phyloP scores from a whole-genome alignment of 1,284 basidiomycete genomes.

The Pascua guehoae region DNA sequence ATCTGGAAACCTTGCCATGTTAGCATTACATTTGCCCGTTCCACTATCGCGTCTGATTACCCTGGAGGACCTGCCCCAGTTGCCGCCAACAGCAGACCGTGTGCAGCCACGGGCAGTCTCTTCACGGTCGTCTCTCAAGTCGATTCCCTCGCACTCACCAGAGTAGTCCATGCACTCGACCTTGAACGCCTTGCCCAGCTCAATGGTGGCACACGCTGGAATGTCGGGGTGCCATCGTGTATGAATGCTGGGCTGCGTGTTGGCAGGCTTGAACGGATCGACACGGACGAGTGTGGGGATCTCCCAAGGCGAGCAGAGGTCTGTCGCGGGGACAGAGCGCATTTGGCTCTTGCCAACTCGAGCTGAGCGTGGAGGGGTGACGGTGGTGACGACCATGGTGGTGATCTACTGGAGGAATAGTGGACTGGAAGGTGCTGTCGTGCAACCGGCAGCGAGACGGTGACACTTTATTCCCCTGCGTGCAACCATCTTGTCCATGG shows the following conservation, averaged over 20 bases:
- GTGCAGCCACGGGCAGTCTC: neutral
- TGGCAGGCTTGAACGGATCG: constrained; percentile 28
- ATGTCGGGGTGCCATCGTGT: constrained; percentile 48
- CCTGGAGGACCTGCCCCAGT: too few species aligned
- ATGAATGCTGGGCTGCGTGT: constrained; percentile 28
- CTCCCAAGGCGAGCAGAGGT: constrained; percentile 1
- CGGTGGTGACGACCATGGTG: too few species aligned
- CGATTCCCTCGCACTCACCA: constrained; percentile 49
- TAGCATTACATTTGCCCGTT: neutral
- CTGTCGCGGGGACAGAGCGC: neutral
- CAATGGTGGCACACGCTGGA: constrained; percentile 31
- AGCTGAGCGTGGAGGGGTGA: neutral
- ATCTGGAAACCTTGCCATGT: constrained; percentile 53
- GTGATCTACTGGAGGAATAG: too few species aligned
- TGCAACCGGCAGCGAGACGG: too few species aligned
- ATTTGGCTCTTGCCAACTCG: neutral
- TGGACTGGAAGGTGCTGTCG: too few species aligned
- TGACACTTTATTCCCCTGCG: too few species aligned
- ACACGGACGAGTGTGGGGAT: constrained; percentile 28
- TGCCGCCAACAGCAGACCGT: neutral
- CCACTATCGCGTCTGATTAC: too few species aligned
- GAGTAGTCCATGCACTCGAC: constrained; percentile 75
- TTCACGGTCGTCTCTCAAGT: neutral
- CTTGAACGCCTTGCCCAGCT: constrained; percentile 60
- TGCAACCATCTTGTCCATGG: too few species aligned